Percentiles rank a stretch among this genome's conserved stretches.
Evolutionary conservation across 2,329 filamentous ascomycete genomes (phyloP).

Genomic region (Aureobasidium sp.): DNA sequence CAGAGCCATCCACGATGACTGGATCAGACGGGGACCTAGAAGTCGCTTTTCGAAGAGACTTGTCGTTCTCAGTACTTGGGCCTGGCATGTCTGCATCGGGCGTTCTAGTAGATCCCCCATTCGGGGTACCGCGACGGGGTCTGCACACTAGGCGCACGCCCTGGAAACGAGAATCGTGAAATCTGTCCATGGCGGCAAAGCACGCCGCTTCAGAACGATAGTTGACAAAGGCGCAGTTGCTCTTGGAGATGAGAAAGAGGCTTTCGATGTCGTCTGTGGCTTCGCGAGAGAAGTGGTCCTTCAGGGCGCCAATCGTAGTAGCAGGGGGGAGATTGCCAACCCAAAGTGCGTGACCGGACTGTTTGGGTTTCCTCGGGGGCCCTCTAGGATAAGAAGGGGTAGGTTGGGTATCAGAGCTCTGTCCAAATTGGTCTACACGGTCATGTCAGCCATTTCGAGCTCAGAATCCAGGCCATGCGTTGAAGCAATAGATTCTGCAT

Average conservation of each 20-base stretch:
- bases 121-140: slow-evolving; percentile 49
- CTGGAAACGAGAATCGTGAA: slow-evolving; percentile 87
- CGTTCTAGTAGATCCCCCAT: not conserved
- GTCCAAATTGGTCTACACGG: not conserved
- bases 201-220: slow-evolving; percentile 77
- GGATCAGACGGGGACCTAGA: not conserved
- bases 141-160: slow-evolving; percentile 80
- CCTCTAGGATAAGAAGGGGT: slow-evolving; percentile 45
- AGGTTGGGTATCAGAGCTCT: slow-evolving; percentile 16
- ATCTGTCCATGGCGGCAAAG: slow-evolving; percentile 66
- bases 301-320: slow-evolving; percentile 73
- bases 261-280: slow-evolving; percentile 72
- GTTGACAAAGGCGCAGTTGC: slow-evolving; percentile 95
- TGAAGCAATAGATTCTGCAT: too few species aligned
- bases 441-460: not conserved
- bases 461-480: not conserved
- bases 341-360: slow-evolving; percentile 85
- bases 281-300: slow-evolving; percentile 80
- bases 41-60: not conserved
- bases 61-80: not conserved
- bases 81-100: not conserved
- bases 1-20: slow-evolving; percentile 4
- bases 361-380: slow-evolving; percentile 59
- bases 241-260: slow-evolving; percentile 90
- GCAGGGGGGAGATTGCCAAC: slow-evolving; percentile 88